Base-by-base conservation (phyloP, 257 asterid genomes). In the Solanum gracilifrons region DNA sequence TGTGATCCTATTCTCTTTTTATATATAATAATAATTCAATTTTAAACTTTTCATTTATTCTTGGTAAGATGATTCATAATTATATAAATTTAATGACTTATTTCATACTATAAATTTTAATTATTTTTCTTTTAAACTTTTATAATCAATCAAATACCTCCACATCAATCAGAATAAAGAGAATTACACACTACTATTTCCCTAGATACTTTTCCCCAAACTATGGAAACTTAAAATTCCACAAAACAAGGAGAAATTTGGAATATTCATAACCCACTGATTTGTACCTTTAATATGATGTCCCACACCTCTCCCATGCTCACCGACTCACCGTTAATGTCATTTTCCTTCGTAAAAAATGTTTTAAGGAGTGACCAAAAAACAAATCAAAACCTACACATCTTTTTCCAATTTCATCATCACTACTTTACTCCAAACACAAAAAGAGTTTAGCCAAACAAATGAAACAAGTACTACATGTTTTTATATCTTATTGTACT, bases 141-240 rank as follows among this genome's bases (percentile, higher is more conserved):
- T 55, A 55, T 18, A 55, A 55, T 55, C 27, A 20, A 21, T 20
- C 27, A 58, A 58, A 58, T 20, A 58, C 27, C 64, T 7, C 5
- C 25, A 23, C 69, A 23, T 60, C n/a, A 60, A 60, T 60, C 69
- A 60, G 69, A 60, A 8, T 9, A 46, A 46, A 46, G 55, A 46
- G 6, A 46, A 21, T 3, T 60, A 9, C 27, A 23, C 69, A 21
- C 66, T 20, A 20, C n/a, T 1, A 20, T 3, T 6, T 68, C 10
- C 35, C 85, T 36, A 89, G 69, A 71, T 88, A 85, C 82, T 79
- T 83, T 86, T 87, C 92, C 90, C 85, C 88, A 88, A 86, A 87
- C 91, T 68, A 69, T 84, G 93, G 93, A 84, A 89, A 90, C 46
- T 68, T 16, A 18, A 29, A 12, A 48, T 77, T 41, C 62, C 84